Percentiles rank a stretch among this genome's conserved stretches.
phyloP scores from a whole-genome alignment of 2,329 filamentous ascomycete genomes.

The Alternaria burnsii region DNA sequence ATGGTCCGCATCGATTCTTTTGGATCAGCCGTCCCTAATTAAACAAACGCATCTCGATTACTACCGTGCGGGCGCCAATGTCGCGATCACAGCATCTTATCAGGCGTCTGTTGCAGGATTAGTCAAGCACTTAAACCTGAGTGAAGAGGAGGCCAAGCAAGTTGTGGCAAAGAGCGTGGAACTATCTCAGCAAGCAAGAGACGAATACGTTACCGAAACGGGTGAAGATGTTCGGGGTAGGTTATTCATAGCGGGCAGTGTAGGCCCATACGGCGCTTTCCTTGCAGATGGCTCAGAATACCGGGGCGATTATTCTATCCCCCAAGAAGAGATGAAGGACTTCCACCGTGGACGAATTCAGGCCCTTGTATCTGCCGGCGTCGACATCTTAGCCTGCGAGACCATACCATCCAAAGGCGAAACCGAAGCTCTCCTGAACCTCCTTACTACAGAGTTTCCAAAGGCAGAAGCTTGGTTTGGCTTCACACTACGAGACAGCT shows the following conservation, averaged over 20 bases:
- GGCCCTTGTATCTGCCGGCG: conserved; percentile 53
- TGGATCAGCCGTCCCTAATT: conserved; percentile 53
- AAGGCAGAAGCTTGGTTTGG: conserved; percentile 52
- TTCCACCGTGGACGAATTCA: conserved; percentile 57
- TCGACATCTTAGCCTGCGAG: conserved; percentile 57
- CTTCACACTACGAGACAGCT: conserved; percentile 51
- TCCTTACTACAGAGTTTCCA: conserved; percentile 52
- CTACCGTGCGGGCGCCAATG: conserved; percentile 55
- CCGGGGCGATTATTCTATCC: conserved; percentile 52
- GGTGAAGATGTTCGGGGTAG: conserved; percentile 5
- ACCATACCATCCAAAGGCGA: conserved; percentile 56
- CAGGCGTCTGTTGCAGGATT: conserved; percentile 57
- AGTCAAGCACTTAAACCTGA: conserved; percentile 47
- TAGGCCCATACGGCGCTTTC: conserved; percentile 60
- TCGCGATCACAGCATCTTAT: conserved; percentile 59
- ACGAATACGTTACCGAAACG: conserved; percentile 36
- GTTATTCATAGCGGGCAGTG: conserved; percentile 55
- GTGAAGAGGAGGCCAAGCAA: conserved; percentile 42
- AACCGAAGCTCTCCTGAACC: conserved; percentile 49
- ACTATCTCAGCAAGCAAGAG: conserved; percentile 51
- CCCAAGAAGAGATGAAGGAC: conserved; percentile 43
- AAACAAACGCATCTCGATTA: conserved; percentile 56
- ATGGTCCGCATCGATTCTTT: conserved; percentile 57
- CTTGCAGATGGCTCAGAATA: conserved; percentile 59
- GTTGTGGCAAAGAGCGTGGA: conserved; percentile 54